Percentiles rank a stretch among this genome's conserved stretches.
Conservation (phyloP, 2,329 filamentous ascomycete species). For the Exophiala alcalophila region DNA sequence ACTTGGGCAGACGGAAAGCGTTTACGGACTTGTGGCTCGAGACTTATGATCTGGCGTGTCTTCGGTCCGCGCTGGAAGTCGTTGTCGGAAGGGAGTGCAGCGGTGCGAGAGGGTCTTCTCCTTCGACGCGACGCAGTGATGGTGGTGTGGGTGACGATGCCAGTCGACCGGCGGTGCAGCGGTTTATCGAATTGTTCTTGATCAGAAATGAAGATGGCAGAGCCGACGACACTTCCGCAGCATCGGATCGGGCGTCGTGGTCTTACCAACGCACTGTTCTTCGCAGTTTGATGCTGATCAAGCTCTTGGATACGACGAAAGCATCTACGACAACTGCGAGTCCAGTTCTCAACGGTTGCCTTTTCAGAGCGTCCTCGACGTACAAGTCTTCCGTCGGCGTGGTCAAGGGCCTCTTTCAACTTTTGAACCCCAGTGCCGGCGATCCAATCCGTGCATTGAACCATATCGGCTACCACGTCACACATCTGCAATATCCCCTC, state of each 20-base stretch:
- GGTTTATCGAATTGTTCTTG: slow-evolving; percentile 57
- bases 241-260: slow-evolving; percentile 41
- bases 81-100: slow-evolving; percentile 51
- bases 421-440: slow-evolving; percentile 58
- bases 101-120: background rate
- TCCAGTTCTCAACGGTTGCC: slow-evolving; percentile 35
- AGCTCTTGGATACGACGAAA: slow-evolving; percentile 58
- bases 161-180: slow-evolving; percentile 38
- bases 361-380: slow-evolving; percentile 53
- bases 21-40: slow-evolving; percentile 59
- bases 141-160: slow-evolving; percentile 4
- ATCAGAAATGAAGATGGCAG: slow-evolving; percentile 52
- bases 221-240: slow-evolving; percentile 30
- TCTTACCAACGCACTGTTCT: slow-evolving; percentile 56
- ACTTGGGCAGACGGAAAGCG: slow-evolving; percentile 56
- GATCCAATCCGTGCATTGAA: slow-evolving; percentile 55
- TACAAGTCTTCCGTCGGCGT: slow-evolving; percentile 57
- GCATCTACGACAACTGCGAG: slow-evolving; percentile 30
- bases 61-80: slow-evolving; percentile 56
- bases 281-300: slow-evolving; percentile 59
- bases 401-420: slow-evolving; percentile 50
- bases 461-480: slow-evolving; percentile 57
- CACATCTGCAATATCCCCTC: slow-evolving; percentile 54
- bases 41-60: slow-evolving; percentile 52
- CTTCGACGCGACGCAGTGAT: slow-evolving; percentile 4